Evolutionary conservation across 2,329 filamentous ascomycete species (phyloP), one percentile per base, ranked within the genome.

Genomic region (Dryadomyces quercus-mongolicae): DNA sequence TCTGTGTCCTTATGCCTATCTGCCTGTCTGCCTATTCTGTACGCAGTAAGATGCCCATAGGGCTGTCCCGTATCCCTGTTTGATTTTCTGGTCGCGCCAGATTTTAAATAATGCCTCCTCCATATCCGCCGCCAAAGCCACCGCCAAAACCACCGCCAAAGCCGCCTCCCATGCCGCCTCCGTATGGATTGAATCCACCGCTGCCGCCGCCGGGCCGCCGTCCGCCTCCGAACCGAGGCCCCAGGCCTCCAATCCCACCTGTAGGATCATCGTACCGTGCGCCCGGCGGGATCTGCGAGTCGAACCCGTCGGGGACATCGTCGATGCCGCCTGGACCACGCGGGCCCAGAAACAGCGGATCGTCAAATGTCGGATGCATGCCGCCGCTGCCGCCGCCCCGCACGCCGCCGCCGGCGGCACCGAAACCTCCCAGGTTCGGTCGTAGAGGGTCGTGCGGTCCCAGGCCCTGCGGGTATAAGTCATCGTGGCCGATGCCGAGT

Each of bases 331-430:
- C 16, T 2, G 9, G 20, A 1, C 73, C 75, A 7, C 72, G 72
- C 10, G 67, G 68, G 0, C 84, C 85, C 6, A 77, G 77, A 65
- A 95, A 95, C 49, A 96, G 69, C 7, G 88, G 89, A 64, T 97
- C 91, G 62, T 95, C 89, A 66, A 95, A 93, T 0, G 91, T 95
- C 1, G 93, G 93, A 68, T 96, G 88, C 93, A 98, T 98, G 1
- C 93, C 93, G 13, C 85, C 82, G 12, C 78, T 63, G 2, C 62
- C 78, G 20, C 82, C 55, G 34, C 51, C 46, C 16, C 48, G 16
- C 25, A 56, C 49, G 5, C 90, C 90, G n/a, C 84, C 81, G n/a
- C 76, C 55, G 36, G 57, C 55, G 36, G 57, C 15, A 40, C 78
- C 77, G n/a, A 79, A 75, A 34, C 80, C 79, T 7, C 82, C 79